Evolutionary conservation across 2,329 filamentous ascomycete species (phyloP).

Genomic region (Aspergillus niger): DNA sequence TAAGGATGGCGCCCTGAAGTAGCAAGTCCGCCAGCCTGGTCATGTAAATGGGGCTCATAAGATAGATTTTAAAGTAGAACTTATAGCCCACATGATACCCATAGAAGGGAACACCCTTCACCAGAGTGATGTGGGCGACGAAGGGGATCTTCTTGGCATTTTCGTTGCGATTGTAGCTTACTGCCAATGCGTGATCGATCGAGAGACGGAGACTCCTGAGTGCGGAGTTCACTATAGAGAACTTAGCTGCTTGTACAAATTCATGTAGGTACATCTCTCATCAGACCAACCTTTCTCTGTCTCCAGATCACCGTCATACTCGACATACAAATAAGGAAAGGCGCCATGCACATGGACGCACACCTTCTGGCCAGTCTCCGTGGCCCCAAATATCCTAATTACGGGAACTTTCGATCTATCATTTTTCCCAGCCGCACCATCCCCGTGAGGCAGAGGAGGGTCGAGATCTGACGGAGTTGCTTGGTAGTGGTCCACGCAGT

Average conservation of each 20-base stretch:
- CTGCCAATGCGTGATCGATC: conserved; percentile 85
- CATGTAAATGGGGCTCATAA: conserved; percentile 84
- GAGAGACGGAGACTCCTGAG: conserved; percentile 78
- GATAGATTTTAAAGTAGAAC: conserved; percentile 91
- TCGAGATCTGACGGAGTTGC: conserved; percentile 76
- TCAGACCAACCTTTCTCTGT: conserved; percentile 64
- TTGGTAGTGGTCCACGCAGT: conserved; percentile 96
- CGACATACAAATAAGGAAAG: conserved; percentile 92
- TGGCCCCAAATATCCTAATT: conserved; percentile 87
- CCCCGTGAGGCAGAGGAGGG: conserved; percentile 70
- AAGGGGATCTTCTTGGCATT: conserved; percentile 70
- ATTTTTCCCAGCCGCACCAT: conserved; percentile 59
- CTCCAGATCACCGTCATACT: conserved; percentile 72
- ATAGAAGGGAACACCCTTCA: conserved; percentile 94
- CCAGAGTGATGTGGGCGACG: conserved; percentile 85
- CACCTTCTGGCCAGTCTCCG: conserved; percentile 92
- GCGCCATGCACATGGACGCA: conserved; percentile 95
- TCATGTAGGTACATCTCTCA: neutral
- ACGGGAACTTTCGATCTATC: conserved; percentile 77
- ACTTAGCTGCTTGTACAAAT: conserved; percentile 11
- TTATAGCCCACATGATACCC: conserved; percentile 91
- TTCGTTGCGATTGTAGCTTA: conserved; percentile 78
- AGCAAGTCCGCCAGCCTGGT: conserved; percentile 84
- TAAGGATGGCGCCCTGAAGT: conserved; percentile 84
- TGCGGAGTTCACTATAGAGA: conserved; percentile 66